These are phyloP conservation scores for Ogataea ramenticola DNA, from an alignment of 805 yeast genomes.

Conservation along the genomic window DNA sequence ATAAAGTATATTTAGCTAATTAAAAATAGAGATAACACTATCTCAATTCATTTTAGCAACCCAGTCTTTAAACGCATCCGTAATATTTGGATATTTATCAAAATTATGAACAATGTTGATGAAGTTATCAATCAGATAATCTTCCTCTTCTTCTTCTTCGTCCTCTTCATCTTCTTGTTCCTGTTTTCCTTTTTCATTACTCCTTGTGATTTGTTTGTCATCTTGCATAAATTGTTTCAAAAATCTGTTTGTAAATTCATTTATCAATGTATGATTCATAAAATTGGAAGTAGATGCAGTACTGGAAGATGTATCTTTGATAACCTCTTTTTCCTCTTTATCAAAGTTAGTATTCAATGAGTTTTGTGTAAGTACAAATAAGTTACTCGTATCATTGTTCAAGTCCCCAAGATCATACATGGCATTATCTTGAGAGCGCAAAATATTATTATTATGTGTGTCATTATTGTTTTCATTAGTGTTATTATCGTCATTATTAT, in stretches of 20 bases:
- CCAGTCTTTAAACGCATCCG: constrained; percentile 32
- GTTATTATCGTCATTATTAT: background rate
- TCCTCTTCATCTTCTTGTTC: constrained; percentile 8
- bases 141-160: constrained; percentile 15
- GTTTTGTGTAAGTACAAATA: constrained; percentile 7
- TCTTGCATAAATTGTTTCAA: too few species aligned
- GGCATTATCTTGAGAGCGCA: too few species aligned
- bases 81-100: constrained; percentile 24
- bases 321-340: constrained; percentile 7
- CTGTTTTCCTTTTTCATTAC: background rate
- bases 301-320: background rate
- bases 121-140: constrained; percentile 24
- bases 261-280: background rate
- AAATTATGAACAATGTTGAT: constrained; percentile 27
- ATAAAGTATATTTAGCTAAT: too few species aligned
- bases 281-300: background rate
- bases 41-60: constrained; percentile 2
- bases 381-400: background rate
- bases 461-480: background rate
- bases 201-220: too few species aligned
- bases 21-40: too few species aligned
- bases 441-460: constrained; percentile 3
- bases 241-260: background rate
- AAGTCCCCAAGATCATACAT: too few species aligned
- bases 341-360: constrained; percentile 27